phyloP scores from a whole-genome alignment of 805 yeast species.

The Lipomyces yamadae region DNA sequence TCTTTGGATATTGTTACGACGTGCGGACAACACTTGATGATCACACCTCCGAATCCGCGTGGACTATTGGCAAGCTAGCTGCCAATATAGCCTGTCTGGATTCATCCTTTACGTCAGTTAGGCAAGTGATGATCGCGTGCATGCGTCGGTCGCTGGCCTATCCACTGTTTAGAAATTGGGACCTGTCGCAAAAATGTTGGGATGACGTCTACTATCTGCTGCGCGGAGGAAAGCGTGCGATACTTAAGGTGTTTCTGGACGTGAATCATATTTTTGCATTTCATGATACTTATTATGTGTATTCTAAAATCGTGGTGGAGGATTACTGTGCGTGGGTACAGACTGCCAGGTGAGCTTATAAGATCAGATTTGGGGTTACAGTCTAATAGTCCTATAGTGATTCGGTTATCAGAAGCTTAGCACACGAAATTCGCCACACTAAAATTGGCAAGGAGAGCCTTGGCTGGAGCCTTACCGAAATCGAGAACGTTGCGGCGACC shows the following conservation, averaged over 20 bases:
- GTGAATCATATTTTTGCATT: conserved; percentile 74
- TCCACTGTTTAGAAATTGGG: conserved; percentile 78
- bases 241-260: conserved; percentile 64
- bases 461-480: conserved; percentile 39
- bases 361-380: neutral
- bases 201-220: conserved; percentile 69
- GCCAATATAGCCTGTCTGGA: conserved; percentile 82
- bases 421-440: conserved; percentile 60
- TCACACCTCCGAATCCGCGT: conserved; percentile 82
- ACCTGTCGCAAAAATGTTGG: conserved; percentile 67
- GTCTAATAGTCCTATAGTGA: neutral
- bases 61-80: conserved; percentile 87
- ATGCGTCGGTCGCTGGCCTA: conserved; percentile 74
- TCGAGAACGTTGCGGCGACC: conserved; percentile 36
- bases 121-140: conserved; percentile 62
- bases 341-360: conserved; percentile 48
- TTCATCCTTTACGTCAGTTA: conserved; percentile 50
- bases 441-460: conserved; percentile 37
- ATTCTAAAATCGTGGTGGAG: conserved; percentile 74
- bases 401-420: conserved; percentile 61
- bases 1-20: conserved; percentile 80
- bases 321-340: conserved; percentile 77
- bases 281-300: conserved; percentile 84
- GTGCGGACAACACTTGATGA: conserved; percentile 72
- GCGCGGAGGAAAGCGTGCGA: conserved; percentile 68